Evolutionary conservation across 352 stramenopile species (phyloP).

Genomic region (Thraustochytrium striatum): DNA sequence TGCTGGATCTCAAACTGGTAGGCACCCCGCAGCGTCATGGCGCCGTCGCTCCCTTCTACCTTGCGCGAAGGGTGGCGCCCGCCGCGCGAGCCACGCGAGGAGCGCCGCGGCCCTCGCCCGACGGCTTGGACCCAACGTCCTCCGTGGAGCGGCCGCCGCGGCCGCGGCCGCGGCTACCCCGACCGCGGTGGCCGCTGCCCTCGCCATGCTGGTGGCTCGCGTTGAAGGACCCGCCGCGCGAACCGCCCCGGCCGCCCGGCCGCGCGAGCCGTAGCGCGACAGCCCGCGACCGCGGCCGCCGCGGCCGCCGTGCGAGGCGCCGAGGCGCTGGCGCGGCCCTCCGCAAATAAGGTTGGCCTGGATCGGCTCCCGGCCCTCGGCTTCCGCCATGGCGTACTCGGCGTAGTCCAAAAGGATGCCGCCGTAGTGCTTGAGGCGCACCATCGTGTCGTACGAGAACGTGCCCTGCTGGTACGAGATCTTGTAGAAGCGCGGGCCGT

Average conservation of each 20-base stretch:
- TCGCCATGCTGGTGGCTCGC: background rate
- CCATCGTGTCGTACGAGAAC: conserved; percentile 21
- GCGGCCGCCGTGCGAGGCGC: background rate
- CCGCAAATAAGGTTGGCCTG: conserved; percentile 32
- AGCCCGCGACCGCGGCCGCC: background rate
- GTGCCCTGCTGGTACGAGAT: background rate
- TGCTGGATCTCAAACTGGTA: conserved; percentile 37
- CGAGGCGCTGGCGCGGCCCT: conserved; percentile 17
- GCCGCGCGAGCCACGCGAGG: background rate
- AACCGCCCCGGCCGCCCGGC: no score
- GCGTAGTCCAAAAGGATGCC: conserved; percentile 29
- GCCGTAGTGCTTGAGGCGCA: conserved; percentile 27
- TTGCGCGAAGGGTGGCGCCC: conserved; percentile 2
- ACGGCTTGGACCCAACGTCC: background rate
- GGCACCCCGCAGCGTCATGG: background rate
- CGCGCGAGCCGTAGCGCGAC: no score
- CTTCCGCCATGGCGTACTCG: conserved; percentile 15
- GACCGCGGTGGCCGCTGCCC: background rate
- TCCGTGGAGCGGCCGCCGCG: background rate
- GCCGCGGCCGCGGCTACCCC: conserved; percentile 16
- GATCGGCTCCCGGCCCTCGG: background rate
- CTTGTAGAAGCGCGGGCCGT: background rate
- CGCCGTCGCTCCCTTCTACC: conserved; percentile 38
- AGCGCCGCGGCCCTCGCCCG: background rate
- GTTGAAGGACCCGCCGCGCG: no score